A percentile compares a stretch with the other conserved stretches of the same genome.
Conservation (phyloP, 441 rosid genomes). For the Pelargonium myrrhifolium region DNA sequence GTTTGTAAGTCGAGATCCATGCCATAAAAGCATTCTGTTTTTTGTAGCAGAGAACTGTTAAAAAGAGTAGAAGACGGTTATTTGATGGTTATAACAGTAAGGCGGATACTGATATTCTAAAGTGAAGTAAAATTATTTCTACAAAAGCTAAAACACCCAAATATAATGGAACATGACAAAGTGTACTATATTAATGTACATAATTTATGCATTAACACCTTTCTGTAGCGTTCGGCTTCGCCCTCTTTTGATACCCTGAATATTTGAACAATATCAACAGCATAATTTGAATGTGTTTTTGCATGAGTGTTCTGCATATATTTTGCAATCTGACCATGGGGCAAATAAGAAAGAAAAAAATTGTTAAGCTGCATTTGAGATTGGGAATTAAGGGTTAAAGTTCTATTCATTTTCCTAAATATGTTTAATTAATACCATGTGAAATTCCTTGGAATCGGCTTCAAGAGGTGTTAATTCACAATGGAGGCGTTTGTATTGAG, state of each 20-base stretch:
- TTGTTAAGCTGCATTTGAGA: neutral
- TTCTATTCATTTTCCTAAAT: neutral
- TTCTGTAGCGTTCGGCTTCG: slow-evolving; percentile 52
- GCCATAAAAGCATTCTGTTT: slow-evolving; percentile 89
- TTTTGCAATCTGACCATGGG: slow-evolving; percentile 41
- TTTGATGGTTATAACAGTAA: neutral
- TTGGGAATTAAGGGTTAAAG: neutral
- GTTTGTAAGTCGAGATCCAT: slow-evolving; percentile 88
- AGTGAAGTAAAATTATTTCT: neutral
- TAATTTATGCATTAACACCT: slow-evolving; percentile 33
- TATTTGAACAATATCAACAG: slow-evolving; percentile 61
- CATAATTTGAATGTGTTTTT: slow-evolving; percentile 59
- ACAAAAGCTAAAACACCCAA: neutral
- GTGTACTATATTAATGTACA: neutral
- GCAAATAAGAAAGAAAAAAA: neutral
- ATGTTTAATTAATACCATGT: slow-evolving; percentile 37
- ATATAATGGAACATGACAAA: neutral
- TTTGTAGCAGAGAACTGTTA: slow-evolving; percentile 48
- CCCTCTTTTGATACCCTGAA: slow-evolving; percentile 54
- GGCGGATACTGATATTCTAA: neutral
- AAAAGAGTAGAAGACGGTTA: slow-evolving; percentile 14
- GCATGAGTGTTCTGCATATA: slow-evolving; percentile 82
- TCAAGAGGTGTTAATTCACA: slow-evolving; percentile 65
- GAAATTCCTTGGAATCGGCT: slow-evolving; percentile 54
- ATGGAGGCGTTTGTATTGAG: slow-evolving; percentile 52